Percentiles rank a stretch among this genome's conserved stretches.
phyloP scores from a whole-genome alignment of 1,284 basidiomycete species.

The Grifola frondosa region DNA sequence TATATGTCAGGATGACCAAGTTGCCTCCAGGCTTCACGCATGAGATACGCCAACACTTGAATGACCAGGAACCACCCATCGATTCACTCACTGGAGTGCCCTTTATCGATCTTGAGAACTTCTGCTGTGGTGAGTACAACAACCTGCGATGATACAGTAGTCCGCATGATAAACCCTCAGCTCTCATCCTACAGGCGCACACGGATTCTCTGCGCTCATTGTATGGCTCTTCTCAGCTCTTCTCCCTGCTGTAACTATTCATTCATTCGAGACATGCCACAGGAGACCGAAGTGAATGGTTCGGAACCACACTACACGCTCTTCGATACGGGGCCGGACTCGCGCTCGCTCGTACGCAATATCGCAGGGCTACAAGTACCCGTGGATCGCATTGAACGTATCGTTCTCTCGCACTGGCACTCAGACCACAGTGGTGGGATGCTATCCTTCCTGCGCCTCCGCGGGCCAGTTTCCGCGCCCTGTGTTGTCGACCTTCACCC shows the following conservation, averaged over 20 bases:
- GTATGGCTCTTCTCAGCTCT: constrained; percentile 39
- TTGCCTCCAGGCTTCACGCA: constrained; percentile 76
- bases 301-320: constrained; percentile 53
- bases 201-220: constrained; percentile 78
- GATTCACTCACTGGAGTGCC: constrained; percentile 63
- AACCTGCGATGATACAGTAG: background rate
- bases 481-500: constrained; percentile 75
- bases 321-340: constrained; percentile 83
- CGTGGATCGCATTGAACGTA: constrained; percentile 53
- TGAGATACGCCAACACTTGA: constrained; percentile 66
- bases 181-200: constrained; percentile 55
- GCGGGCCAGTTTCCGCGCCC: constrained; percentile 27
- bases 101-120: constrained; percentile 69
- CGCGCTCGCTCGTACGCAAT: constrained; percentile 69
- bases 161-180: background rate
- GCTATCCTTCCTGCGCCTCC: constrained; percentile 56
- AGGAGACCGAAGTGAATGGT: constrained; percentile 56
- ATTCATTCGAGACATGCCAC: constrained; percentile 5
- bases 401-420: constrained; percentile 83
- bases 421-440: constrained; percentile 79
- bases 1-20: constrained; percentile 65
- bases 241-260: background rate
- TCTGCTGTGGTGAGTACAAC: constrained; percentile 63
- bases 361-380: constrained; percentile 58
- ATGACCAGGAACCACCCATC: constrained; percentile 44